A percentile compares a stretch with the other conserved stretches of the same genome.
Conservation (phyloP, 2,329 filamentous ascomycete genomes). For the Venturiaceae sp. region DNA sequence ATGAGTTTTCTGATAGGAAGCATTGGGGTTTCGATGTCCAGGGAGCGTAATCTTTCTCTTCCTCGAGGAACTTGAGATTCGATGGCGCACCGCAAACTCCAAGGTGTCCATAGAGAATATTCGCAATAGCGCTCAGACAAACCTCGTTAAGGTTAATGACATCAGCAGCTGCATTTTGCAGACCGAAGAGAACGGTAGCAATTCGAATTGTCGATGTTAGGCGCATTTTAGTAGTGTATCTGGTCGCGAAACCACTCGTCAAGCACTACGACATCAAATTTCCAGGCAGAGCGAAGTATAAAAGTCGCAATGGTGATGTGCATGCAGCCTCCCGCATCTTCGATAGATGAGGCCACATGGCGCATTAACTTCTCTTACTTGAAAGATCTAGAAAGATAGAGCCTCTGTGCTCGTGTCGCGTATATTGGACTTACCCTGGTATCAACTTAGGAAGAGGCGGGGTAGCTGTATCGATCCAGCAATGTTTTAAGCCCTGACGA, state of each 20-base stretch:
- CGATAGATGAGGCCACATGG: background rate
- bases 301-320: background rate
- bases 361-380: background rate
- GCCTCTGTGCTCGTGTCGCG: background rate
- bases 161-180: background rate
- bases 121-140: background rate
- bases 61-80: background rate
- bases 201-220: background rate
- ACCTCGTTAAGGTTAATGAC: background rate
- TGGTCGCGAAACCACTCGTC: background rate
- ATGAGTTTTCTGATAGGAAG: background rate
- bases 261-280: background rate
- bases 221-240: background rate
- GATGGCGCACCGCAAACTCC: background rate
- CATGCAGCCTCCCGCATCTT: background rate
- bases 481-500: background rate
- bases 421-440: background rate
- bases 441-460: background rate
- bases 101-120: background rate
- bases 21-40: conserved; percentile 3
- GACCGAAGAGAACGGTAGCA: background rate
- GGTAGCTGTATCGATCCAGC: background rate
- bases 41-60: background rate
- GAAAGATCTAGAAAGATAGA: background rate
- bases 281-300: background rate